Conservation (phyloP, 805 yeast genomes). For the Metschnikowia rubicola region DNA sequence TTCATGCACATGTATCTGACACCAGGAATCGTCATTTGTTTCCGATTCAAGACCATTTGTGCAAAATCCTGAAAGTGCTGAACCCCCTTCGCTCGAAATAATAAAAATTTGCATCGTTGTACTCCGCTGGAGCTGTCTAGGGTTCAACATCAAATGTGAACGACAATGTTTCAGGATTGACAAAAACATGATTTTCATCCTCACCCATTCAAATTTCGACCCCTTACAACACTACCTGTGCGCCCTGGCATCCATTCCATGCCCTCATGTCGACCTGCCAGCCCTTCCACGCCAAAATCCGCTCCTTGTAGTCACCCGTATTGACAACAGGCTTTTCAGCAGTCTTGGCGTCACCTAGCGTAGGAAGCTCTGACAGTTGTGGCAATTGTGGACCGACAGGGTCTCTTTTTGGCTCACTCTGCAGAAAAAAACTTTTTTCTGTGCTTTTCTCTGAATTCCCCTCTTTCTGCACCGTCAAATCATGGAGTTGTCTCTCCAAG, state of each 20-base stretch:
- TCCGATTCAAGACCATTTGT: no score
- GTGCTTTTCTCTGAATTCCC: background rate
- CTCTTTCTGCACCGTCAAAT: conserved; percentile 7
- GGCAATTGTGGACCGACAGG: no score
- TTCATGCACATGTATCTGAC: no score
- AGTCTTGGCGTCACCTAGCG: no score
- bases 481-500: conserved; percentile 23
- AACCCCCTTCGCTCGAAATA: background rate
- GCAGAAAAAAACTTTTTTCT: background rate
- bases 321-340: background rate
- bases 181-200: background rate
- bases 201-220: background rate
- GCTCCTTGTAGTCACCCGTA: conserved; percentile 53
- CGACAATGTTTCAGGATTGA: background rate
- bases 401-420: no score
- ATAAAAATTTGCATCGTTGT: background rate
- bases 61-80: no score
- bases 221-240: conserved; percentile 25
- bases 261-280: conserved; percentile 85
- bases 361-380: no score
- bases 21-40: no score
- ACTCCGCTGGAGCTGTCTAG: no score
- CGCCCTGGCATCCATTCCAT: conserved; percentile 67
- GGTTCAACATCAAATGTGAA: no score
- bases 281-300: conserved; percentile 68